Evolutionary conservation across 345 rosid species (phyloP).

Genomic region (Bruguiera sexangula): DNA sequence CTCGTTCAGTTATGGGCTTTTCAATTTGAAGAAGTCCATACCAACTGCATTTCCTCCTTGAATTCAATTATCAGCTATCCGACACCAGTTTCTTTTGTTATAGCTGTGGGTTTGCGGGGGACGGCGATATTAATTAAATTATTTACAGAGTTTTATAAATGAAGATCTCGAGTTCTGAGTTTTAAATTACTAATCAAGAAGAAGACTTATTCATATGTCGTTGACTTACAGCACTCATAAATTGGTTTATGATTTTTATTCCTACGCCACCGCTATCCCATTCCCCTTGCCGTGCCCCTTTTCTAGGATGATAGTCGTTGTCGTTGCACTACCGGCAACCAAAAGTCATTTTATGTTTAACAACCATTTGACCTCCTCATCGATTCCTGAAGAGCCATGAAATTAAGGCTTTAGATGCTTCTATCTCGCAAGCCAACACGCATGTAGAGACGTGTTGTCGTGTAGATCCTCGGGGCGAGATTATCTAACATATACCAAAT

Average conservation of each 20-base stretch:
- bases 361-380: slow-evolving; percentile 17
- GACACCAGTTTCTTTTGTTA: too few relatives aligned
- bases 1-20: too few relatives aligned
- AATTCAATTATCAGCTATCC: too few relatives aligned
- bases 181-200: too few relatives aligned
- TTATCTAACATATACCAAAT: not conserved
- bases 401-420: slow-evolving; percentile 13
- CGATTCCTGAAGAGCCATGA: not conserved
- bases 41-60: too few relatives aligned
- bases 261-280: not conserved
- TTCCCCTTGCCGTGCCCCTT: not conserved
- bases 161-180: too few relatives aligned
- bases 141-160: too few relatives aligned
- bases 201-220: not conserved
- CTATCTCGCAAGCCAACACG: slow-evolving; percentile 22
- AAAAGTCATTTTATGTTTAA: slow-evolving; percentile 16
- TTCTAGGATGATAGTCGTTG: not conserved
- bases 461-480: not conserved
- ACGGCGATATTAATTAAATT: too few relatives aligned
- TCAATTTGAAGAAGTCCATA: too few relatives aligned
- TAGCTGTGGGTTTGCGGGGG: too few relatives aligned
- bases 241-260: not conserved
- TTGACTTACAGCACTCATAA: not conserved
- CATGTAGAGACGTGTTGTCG: not conserved
- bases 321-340: slow-evolving; percentile 23